Percentiles rank a stretch among this genome's conserved stretches.
These are phyloP conservation scores for Encephalitozoon intestinalis DNA, from an alignment of 371 early-diverging fungal genomes.

Conservation along the genomic window DNA sequence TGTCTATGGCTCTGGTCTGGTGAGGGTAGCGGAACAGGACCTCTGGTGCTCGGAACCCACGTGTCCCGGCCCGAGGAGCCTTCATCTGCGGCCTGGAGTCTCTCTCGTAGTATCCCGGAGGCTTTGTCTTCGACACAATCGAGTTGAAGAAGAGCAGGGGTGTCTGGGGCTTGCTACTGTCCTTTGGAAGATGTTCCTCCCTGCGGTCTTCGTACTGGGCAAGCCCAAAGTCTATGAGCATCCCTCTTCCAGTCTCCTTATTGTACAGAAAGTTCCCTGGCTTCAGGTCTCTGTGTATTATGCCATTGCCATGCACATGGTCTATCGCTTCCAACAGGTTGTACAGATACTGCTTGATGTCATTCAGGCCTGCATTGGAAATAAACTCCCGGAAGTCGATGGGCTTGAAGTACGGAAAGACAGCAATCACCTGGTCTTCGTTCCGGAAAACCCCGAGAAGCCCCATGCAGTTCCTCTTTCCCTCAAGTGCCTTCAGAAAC, in stretches of 20 bases:
- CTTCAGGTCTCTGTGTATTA: constrained; percentile 83
- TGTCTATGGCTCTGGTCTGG: constrained; percentile 76
- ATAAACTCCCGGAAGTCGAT: constrained; percentile 71
- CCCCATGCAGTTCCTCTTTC: constrained; percentile 64
- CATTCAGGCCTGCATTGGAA: constrained; percentile 61
- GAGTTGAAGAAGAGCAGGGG: constrained; percentile 57
- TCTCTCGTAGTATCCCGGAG: constrained; percentile 60
- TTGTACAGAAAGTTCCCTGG: constrained; percentile 88
- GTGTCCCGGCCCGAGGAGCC: constrained; percentile 89
- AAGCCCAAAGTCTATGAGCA: constrained; percentile 91
- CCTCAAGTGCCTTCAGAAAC: constrained; percentile 68
- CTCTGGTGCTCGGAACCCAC: constrained; percentile 93
- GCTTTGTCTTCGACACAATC: constrained; percentile 14
- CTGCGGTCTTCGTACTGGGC: constrained; percentile 66
- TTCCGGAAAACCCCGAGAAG: constrained; percentile 72
- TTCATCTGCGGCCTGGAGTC: constrained; percentile 65
- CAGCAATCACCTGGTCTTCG: constrained; percentile 73
- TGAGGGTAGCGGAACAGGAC: constrained; percentile 72
- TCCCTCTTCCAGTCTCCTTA: constrained; percentile 65
- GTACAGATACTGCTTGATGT: constrained; percentile 72
- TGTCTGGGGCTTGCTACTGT: constrained; percentile 51
- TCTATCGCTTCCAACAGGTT: constrained; percentile 68
- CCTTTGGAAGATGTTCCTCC: not conserved
- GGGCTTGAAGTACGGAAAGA: constrained; percentile 76
- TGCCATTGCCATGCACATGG: constrained; percentile 57